Evolutionary conservation across 2,329 filamentous ascomycete genomes (phyloP).

Genomic region (Cladosporium colombiae): DNA sequence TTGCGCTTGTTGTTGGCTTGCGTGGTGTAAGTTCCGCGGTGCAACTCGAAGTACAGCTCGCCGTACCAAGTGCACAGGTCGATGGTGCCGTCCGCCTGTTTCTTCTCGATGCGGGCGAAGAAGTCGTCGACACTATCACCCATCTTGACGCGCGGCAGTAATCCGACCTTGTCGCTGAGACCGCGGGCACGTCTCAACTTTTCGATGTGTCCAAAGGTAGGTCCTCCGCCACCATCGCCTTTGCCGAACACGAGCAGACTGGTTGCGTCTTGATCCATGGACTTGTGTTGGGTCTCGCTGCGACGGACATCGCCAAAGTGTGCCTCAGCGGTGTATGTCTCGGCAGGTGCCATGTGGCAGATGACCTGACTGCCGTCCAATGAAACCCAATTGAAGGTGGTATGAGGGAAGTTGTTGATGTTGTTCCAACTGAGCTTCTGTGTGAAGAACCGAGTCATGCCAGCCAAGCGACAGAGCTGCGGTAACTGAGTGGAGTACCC

Average conservation of each 20-base stretch:
- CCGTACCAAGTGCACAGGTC: slow-evolving; percentile 95
- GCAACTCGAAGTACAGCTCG: slow-evolving; percentile 96
- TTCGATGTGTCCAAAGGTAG: slow-evolving; percentile 90
- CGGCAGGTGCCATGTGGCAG: slow-evolving; percentile 93
- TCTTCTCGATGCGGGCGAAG: slow-evolving; percentile 81
- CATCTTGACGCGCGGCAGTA: slow-evolving; percentile 84
- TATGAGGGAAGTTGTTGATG: slow-evolving; percentile 98
- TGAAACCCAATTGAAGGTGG: slow-evolving; percentile 97
- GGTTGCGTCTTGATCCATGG: slow-evolving; percentile 86
- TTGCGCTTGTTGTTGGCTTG: slow-evolving; percentile 97
- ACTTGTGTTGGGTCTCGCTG: slow-evolving; percentile 91
- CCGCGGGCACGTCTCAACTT: slow-evolving; percentile 91
- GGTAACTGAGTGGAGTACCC: slow-evolving; percentile 95
- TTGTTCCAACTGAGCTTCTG: slow-evolving; percentile 99
- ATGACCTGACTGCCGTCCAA: slow-evolving; percentile 95
- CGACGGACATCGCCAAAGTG: slow-evolving; percentile 92
- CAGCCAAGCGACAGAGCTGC: slow-evolving; percentile 88
- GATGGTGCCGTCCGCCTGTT: slow-evolving; percentile 60
- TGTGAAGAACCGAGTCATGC: slow-evolving; percentile 94
- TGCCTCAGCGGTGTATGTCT: slow-evolving; percentile 93
- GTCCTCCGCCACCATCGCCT: slow-evolving; percentile 92
- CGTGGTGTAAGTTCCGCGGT: slow-evolving; percentile 95
- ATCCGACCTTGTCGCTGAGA: slow-evolving; percentile 81
- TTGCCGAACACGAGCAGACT: slow-evolving; percentile 94
- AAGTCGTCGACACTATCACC: slow-evolving; percentile 92